phyloP scores from a whole-genome alignment of 805 yeast genomes.

The Barnettozyma californica region DNA sequence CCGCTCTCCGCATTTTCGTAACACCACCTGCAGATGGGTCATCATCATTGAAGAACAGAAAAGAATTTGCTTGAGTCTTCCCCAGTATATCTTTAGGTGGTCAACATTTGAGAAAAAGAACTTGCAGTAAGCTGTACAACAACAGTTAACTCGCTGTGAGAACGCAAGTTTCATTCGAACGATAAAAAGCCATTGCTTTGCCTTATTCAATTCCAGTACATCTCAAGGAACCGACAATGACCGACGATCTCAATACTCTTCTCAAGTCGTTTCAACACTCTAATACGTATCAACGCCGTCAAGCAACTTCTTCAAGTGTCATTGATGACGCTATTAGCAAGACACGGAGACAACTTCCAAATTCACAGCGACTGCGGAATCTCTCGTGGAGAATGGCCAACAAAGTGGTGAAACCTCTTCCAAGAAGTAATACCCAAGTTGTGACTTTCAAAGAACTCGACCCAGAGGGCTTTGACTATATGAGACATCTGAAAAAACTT shows the following conservation, averaged over 20 bases:
- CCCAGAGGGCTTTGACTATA: neutral
- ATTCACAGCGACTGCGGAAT: neutral
- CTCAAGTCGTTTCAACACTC: neutral
- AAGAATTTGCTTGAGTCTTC: too few species aligned
- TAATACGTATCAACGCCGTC: neutral
- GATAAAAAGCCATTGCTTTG: too few species aligned
- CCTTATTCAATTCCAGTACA: too few species aligned
- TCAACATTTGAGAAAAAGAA: too few species aligned
- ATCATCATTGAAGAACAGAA: too few species aligned
- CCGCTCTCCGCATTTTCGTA: too few species aligned
- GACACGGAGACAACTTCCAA: neutral
- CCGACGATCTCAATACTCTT: neutral
- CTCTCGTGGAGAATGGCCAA: neutral
- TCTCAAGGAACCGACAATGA: neutral
- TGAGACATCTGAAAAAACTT: neutral
- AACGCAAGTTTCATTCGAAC: neutral
- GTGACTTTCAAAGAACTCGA: slow-evolving; percentile 1
- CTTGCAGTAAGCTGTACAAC: too few species aligned
- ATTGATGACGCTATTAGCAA: neutral
- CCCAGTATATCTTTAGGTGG: too few species aligned
- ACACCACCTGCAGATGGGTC: too few species aligned
- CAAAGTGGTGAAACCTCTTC: slow-evolving; percentile 1
- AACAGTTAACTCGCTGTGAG: too few species aligned
- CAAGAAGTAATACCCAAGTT: neutral
- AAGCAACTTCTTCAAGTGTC: too few species aligned